Percentiles rank a stretch among this genome's conserved stretches.
phyloP scores from a whole-genome alignment of 164 flowering plant genomes.

The Vitis riparia region DNA sequence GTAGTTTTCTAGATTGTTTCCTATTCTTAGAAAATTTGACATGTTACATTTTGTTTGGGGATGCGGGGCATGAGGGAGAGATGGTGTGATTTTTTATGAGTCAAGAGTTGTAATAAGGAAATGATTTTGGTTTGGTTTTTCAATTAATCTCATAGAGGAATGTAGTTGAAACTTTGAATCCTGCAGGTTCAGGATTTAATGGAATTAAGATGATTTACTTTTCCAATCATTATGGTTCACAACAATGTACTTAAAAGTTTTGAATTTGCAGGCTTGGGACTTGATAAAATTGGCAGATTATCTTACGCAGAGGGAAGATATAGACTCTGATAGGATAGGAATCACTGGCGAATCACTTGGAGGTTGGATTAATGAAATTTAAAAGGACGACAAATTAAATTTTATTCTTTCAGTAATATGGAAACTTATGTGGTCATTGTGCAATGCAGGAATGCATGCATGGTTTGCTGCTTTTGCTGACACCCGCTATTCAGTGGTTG shows the following conservation, averaged over 20 bases:
- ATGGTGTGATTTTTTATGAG: no score
- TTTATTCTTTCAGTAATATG: background rate
- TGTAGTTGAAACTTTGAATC: background rate
- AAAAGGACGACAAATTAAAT: background rate
- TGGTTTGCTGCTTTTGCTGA: slow-evolving; percentile 90
- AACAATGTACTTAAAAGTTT: background rate
- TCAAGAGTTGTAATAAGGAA: background rate
- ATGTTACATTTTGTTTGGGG: no score
- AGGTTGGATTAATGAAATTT: slow-evolving; percentile 48
- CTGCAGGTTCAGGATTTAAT: slow-evolving; percentile 13
- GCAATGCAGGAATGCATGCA: slow-evolving; percentile 90
- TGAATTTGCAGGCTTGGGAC: slow-evolving; percentile 70
- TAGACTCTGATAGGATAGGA: slow-evolving; percentile 78
- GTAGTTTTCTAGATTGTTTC: background rate
- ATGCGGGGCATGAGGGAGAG: no score
- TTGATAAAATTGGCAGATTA: slow-evolving; percentile 89
- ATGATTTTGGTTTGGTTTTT: background rate
- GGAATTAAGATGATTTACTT: no score
- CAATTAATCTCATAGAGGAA: background rate
- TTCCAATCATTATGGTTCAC: background rate
- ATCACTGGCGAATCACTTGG: slow-evolving; percentile 98
- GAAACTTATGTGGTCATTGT: slow-evolving; percentile 7
- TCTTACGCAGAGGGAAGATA: slow-evolving; percentile 76
- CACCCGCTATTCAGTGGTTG: slow-evolving; percentile 85
- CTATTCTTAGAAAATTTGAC: background rate